A percentile compares a stretch with the other conserved stretches of the same genome.
Conservation (phyloP, 176 grass and related monocot genomes). For the Bolboschoenus planiculmis region DNA sequence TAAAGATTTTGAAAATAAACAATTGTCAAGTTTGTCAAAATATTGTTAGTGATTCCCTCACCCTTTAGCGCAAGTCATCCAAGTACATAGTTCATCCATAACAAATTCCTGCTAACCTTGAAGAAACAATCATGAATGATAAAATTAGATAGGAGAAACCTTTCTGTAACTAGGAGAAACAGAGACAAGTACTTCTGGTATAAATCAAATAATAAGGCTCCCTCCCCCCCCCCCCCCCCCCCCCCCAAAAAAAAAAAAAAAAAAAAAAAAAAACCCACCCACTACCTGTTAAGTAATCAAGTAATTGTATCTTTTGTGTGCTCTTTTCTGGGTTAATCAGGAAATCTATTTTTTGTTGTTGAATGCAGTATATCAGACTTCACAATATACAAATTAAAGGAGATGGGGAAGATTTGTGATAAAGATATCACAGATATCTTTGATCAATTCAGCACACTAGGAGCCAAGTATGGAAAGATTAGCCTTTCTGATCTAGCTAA, state of each 20-base stretch:
- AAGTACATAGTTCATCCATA: too few relatives aligned
- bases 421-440: slow-evolving; percentile 46
- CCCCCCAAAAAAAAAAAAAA: too few relatives aligned
- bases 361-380: slow-evolving; percentile 65
- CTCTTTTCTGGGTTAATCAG: neutral
- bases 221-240: neutral
- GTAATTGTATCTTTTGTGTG: neutral
- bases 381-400: slow-evolving; percentile 67
- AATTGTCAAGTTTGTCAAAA: too few relatives aligned
- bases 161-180: neutral
- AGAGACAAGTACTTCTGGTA: neutral
- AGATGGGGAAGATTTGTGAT: slow-evolving; percentile 53
- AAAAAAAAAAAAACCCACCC: too few relatives aligned
- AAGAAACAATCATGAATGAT: neutral
- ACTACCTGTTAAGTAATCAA: neutral
- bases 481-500: slow-evolving; percentile 32
- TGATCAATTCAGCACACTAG: slow-evolving; percentile 51
- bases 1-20: too few relatives aligned
- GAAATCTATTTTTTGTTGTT: neutral
- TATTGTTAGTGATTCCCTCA: too few relatives aligned
- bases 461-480: slow-evolving; percentile 41
- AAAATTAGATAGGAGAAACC: neutral
- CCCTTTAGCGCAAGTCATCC: too few relatives aligned
- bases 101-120: neutral
- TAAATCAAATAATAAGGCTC: neutral